These are phyloP conservation scores for Sporothrix luriei DNA, from an alignment of 2,329 filamentous ascomycete genomes.

Conservation along the genomic window DNA sequence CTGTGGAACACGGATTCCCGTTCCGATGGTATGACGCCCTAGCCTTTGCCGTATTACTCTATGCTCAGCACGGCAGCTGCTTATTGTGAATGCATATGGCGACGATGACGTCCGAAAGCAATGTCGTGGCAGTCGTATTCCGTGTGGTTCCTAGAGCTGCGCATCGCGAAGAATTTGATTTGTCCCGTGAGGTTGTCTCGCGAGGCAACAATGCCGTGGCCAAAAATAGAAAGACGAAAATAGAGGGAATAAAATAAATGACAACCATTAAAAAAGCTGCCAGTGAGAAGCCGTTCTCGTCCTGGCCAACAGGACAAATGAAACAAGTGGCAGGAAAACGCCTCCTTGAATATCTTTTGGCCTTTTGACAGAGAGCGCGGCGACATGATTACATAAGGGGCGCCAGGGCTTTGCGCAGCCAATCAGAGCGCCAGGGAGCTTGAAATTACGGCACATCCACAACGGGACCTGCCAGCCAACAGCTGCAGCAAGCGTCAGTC, in stretches of 20 bases:
- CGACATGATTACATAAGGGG: conserved; percentile 16
- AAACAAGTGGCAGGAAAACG: neutral
- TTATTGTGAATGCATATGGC: neutral
- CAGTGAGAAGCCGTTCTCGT: neutral
- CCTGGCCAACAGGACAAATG: neutral
- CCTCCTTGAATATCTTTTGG: neutral
- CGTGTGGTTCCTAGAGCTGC: neutral
- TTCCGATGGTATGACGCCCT: neutral
- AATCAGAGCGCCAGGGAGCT: conserved; percentile 7
- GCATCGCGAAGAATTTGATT: neutral
- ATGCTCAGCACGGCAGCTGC: no score
- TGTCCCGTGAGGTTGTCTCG: neutral
- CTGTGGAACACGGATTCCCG: neutral
- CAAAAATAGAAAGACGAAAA: neutral
- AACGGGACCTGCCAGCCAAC: conserved; percentile 17
- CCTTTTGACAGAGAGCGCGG: neutral
- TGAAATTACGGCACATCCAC: conserved; percentile 14
- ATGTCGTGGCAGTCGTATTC: neutral
- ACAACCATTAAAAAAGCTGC: conserved; percentile 1
- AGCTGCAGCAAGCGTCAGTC: neutral
- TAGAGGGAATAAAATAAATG: neutral
- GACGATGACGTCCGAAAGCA: neutral
- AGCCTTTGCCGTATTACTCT: neutral
- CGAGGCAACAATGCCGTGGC: conserved; percentile 3
- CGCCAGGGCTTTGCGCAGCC: neutral